Evolutionary conservation across 306 rosid genomes (phyloP), one percentile per base, ranked within the genome.

Genomic region (Trifolium pratense): DNA sequence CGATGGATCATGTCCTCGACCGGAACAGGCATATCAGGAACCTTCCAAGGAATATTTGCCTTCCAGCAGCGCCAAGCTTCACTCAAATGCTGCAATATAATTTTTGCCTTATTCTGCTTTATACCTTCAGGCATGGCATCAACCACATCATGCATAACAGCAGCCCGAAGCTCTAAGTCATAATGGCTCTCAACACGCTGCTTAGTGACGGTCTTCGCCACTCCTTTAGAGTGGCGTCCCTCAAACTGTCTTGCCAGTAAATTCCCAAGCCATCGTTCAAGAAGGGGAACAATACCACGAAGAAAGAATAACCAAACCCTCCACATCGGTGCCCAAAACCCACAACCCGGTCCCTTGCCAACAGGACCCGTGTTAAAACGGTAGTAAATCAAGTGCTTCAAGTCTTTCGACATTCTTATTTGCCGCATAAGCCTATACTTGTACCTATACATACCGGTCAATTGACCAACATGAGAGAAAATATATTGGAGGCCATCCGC

Each of bases 121-220:
- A 90, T 95, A 31, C 99, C 99, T 93, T 95, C 99, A 58, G 99
- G 99, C 99, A 91, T 95, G 36, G 99, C 97, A 88, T 95, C 99
- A 74, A 91, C 96, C 79, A 95, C 99, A 62, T 95, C 99, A 52
- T 95, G 99, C 97, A 95, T 95, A 16, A 95, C 99, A 39, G 99
- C 99, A 10, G 99, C 99, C 55, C 99, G 90, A 78, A 95, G 99
- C 88, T 95, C 99, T 37, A 95, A 87, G 76, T 95, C 99, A 74
- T 91, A 95, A 78, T 95, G 99, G 68, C 99, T 95, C 81, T 95
- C 99, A 23, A 95, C 99, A 79, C 99, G 99, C 79, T 95, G 99
- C 85, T 95, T 95, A 21, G 99, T 95, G 18, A 95, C 97, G 18
- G 99, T 95, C 87, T 95, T 95, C 0, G 99, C 99, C 70, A 95